Evolutionary conservation across 2,329 filamentous ascomycete species (phyloP), one percentile per base, ranked within the genome.

Genomic region (Ophiocordyceps camponoti-floridani): DNA sequence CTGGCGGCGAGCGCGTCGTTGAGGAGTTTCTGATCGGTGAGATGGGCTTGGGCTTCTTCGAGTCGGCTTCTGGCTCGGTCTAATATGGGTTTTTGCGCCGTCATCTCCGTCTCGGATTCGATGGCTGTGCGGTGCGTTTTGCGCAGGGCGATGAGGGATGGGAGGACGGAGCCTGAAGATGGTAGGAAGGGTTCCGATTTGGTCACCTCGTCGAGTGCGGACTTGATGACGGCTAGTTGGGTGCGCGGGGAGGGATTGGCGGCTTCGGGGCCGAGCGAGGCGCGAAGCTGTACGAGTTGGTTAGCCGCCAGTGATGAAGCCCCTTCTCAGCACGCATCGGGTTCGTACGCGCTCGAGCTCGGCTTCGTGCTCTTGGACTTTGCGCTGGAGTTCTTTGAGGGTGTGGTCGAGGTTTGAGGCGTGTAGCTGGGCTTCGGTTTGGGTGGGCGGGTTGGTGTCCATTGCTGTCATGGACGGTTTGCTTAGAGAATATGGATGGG

Each of bases 101-200:
- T 56, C 12, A 84, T 67, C 44, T 77, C 77, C 18, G 65, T 62
- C 50, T 74, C 77, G 16, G 78, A 81, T 51, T 84, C 78, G 47
- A 69, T 60, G 43, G 83, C 72, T 14, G 77, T 77, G 46, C 72
- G 68, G 47, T 79, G 71, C 3, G 80, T 78, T 52, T 73, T 77
- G 44, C 81, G 77, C 45, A 86, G 62, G 6, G 84, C 83, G 38
- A 91, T 58, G 4, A 93, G 66, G 7, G 79, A 75, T 4, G 84
- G 82, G 7, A 91, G 61, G 6, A 79, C 68, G 18, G 84, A 89
- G 43, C 72, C 74, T 10, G 75, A 64, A 23, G 70, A 67, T 3
- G 84, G 84, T 19, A 89, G 63, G 51, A 77, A 76, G 9, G 81
- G 79, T 44, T 78, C 70, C 13, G 71, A 68, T 40, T 72, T 64